Evolutionary conservation across 2,329 filamentous ascomycete genomes (phyloP).

Genomic region (Microdochium paspali): DNA sequence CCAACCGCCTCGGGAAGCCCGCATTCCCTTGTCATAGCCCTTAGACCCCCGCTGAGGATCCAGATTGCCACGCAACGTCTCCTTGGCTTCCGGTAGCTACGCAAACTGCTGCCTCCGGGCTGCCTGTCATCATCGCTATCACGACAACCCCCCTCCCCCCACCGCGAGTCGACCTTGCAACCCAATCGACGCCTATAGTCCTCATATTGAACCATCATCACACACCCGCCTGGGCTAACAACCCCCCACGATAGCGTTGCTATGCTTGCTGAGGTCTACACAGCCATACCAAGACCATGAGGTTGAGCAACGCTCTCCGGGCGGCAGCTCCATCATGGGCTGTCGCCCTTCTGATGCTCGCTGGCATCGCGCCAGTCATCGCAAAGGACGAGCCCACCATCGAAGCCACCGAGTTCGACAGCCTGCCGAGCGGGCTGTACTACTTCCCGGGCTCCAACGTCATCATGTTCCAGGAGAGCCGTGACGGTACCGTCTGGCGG

Average conservation of each 20-base stretch:
- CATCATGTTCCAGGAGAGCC: slow-evolving; percentile 62
- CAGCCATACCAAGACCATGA: slow-evolving; percentile 39
- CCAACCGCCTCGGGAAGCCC: too few species aligned
- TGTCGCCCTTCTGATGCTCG: slow-evolving; percentile 25
- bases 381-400: slow-evolving; percentile 60
- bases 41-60: too few species aligned
- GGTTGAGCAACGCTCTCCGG: slow-evolving; percentile 35
- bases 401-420: slow-evolving; percentile 53
- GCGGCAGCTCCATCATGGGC: slow-evolving; percentile 33
- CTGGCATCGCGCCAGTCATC: slow-evolving; percentile 26
- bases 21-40: too few species aligned
- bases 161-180: neutral
- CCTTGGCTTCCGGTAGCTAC: neutral
- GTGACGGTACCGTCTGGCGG: slow-evolving; percentile 58
- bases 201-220: neutral
- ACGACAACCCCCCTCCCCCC: neutral
- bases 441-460: slow-evolving; percentile 90
- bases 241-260: slow-evolving; percentile 16
- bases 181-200: neutral
- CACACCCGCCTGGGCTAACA: neutral
- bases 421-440: slow-evolving; percentile 59
- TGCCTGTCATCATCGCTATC: neutral
- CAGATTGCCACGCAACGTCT: too few species aligned
- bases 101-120: neutral
- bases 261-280: slow-evolving; percentile 30